Conservation (phyloP, 2,329 filamentous ascomycete species). For the Sporothrix luriei region DNA sequence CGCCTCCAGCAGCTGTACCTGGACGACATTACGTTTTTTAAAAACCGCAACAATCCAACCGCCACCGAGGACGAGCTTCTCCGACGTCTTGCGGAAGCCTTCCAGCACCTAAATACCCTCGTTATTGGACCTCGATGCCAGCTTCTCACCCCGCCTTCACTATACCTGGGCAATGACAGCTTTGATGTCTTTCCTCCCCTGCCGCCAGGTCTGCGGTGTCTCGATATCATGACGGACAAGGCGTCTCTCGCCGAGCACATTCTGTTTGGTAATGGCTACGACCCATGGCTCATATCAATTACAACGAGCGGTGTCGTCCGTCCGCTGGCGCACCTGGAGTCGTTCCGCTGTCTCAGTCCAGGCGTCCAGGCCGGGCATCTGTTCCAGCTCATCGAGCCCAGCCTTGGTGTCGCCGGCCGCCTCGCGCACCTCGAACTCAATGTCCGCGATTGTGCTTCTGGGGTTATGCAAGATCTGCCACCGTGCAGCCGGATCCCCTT, state of each 20-base stretch:
- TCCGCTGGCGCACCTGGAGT: constrained; percentile 29
- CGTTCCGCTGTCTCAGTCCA: constrained; percentile 25
- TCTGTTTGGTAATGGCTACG: background rate
- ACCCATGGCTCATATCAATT: background rate
- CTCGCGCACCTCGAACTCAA: constrained; percentile 33
- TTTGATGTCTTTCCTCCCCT: constrained; percentile 26
- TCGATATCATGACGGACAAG: constrained; percentile 29
- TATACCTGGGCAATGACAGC: background rate
- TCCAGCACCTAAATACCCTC: constrained; percentile 30
- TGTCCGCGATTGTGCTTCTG: background rate
- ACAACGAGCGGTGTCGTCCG: too few species aligned
- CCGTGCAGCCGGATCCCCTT: background rate
- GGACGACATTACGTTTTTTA: background rate
- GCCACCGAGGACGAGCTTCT: background rate
- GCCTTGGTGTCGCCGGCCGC: constrained; percentile 19
- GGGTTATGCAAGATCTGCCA: constrained; percentile 18
- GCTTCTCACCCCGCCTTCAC: background rate
- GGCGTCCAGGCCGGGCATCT: background rate
- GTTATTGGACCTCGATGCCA: constrained; percentile 24
- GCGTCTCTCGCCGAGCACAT: background rate
- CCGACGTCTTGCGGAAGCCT: background rate
- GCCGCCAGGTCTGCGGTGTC: constrained; percentile 28
- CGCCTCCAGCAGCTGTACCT: constrained; percentile 34
- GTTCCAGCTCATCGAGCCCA: constrained; percentile 25
- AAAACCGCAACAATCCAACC: background rate